Percentiles rank a stretch among this genome's conserved stretches.
Conservation (phyloP, 2,329 filamentous ascomycete genomes). For the Moelleriella libera region DNA sequence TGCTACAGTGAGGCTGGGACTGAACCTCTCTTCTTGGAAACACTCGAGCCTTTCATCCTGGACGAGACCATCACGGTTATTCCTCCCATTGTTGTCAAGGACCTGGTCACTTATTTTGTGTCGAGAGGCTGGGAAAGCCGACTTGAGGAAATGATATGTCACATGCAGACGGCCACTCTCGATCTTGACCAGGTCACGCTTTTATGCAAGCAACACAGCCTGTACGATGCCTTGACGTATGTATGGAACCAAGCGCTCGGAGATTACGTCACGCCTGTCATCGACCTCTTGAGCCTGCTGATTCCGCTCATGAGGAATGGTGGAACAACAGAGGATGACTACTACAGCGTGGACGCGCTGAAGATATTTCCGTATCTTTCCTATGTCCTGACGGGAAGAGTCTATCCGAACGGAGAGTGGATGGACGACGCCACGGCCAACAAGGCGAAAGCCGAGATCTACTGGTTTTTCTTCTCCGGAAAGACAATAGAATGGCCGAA, state of each 20-base stretch:
- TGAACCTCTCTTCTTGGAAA: constrained; percentile 70
- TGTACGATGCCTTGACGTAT: constrained; percentile 93
- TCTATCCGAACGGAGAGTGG: constrained; percentile 75
- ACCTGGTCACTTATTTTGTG: constrained; percentile 71
- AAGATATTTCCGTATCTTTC: constrained; percentile 95
- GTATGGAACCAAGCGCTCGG: constrained; percentile 86
- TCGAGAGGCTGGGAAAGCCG: constrained; percentile 59
- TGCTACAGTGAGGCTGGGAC: constrained; percentile 69
- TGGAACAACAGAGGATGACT: constrained; percentile 43
- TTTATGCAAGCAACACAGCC: constrained; percentile 77
- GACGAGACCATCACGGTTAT: constrained; percentile 60
- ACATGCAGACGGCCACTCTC: constrained; percentile 78
- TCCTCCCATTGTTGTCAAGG: constrained; percentile 74
- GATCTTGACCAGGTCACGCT: constrained; percentile 88
- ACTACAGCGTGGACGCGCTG: constrained; percentile 56
- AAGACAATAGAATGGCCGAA: constrained; percentile 64
- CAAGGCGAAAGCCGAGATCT: constrained; percentile 75
- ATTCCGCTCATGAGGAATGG: constrained; percentile 43
- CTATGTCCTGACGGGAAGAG: constrained; percentile 73
- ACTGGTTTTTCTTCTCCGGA: constrained; percentile 87
- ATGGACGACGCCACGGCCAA: constrained; percentile 60
- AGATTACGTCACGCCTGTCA: constrained; percentile 83
- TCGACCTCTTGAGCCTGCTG: constrained; percentile 65
- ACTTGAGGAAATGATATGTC: constrained; percentile 88
- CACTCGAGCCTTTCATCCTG: constrained; percentile 76